phyloP scores from a whole-genome alignment of 2,329 filamentous ascomycete genomes.

The Dothideomycetes sp. region DNA sequence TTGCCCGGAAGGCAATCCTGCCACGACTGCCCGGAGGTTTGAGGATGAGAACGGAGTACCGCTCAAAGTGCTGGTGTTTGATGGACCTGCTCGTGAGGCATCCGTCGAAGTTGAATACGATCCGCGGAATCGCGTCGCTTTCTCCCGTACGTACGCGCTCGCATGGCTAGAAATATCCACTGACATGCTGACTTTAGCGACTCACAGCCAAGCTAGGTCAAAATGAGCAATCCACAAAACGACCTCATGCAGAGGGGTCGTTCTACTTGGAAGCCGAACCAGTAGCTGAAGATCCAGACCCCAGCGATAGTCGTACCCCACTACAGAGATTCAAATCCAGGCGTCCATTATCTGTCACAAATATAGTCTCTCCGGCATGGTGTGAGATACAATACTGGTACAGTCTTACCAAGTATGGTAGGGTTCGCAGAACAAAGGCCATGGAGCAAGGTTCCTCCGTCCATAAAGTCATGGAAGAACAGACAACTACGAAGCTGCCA shows the following conservation, averaged over 20 bases:
- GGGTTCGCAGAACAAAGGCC: slow-evolving; percentile 61
- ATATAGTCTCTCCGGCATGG: slow-evolving; percentile 83
- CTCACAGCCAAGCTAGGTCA: slow-evolving; percentile 19
- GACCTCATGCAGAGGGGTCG: not conserved
- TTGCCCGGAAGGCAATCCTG: too few species aligned
- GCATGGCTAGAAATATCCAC: slow-evolving; percentile 6
- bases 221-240: slow-evolving; percentile 14
- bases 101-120: slow-evolving; percentile 33
- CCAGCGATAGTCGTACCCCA: slow-evolving; percentile 45
- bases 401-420: slow-evolving; percentile 65
- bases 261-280: slow-evolving; percentile 1
- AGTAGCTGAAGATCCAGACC: slow-evolving; percentile 10
- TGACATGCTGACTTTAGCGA: slow-evolving; percentile 28
- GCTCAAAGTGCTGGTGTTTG: slow-evolving; percentile 9
- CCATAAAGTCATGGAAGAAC: slow-evolving; percentile 73
- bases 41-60: slow-evolving; percentile 10
- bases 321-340: slow-evolving; percentile 69
- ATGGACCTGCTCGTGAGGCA: slow-evolving; percentile 13
- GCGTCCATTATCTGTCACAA: slow-evolving; percentile 76
- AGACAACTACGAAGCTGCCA: slow-evolving; percentile 67
- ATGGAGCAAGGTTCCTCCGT: slow-evolving; percentile 77
- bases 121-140: slow-evolving; percentile 23
- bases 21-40: slow-evolving; percentile 1
- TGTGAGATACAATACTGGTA: slow-evolving; percentile 94
- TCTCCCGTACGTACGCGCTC: slow-evolving; percentile 17